These are phyloP conservation scores for Trichoderma gamsii DNA, from an alignment of 495 filamentous ascomycete species.

Conservation along the genomic window DNA sequence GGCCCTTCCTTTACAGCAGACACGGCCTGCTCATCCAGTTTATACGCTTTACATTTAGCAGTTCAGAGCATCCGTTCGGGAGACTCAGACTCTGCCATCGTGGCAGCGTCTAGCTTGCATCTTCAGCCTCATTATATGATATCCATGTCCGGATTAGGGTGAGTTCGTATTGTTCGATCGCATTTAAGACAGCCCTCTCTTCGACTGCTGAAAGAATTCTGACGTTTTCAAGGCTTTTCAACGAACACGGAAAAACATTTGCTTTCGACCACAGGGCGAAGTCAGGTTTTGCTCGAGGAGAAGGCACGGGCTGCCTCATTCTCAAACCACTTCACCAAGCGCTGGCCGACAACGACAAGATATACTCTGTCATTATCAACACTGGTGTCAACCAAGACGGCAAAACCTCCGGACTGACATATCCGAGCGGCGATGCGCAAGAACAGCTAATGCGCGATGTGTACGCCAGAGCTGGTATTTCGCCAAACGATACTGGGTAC, in stretches of 20 bases:
- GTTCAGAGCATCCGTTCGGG: conserved; percentile 36
- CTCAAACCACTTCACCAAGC: conserved; percentile 59
- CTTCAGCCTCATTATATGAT: conserved; percentile 16
- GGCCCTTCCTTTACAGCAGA: conserved; percentile 37
- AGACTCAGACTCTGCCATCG: conserved; percentile 37
- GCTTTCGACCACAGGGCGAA: conserved; percentile 57
- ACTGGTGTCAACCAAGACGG: conserved; percentile 58
- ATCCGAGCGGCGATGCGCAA: conserved; percentile 53
- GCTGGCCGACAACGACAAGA: conserved; percentile 49
- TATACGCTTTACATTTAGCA: conserved; percentile 37
- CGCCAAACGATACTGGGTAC: conserved; percentile 39
- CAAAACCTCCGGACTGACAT: conserved; percentile 52
- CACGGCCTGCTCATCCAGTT: conserved; percentile 42
- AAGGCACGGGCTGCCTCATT: conserved; percentile 52
- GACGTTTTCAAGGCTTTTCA: conserved; percentile 51
- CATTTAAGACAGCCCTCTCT: background rate
- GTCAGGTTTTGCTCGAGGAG: conserved; percentile 57
- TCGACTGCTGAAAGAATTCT: conserved; percentile 21
- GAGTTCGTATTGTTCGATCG: background rate
- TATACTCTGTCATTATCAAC: conserved; percentile 56
- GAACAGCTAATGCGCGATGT: conserved; percentile 42
- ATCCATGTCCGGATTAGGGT: conserved; percentile 25
- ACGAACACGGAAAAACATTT: conserved; percentile 54
- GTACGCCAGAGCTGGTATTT: conserved; percentile 36
- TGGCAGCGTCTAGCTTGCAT: conserved; percentile 30